Evolutionary conservation across 1,284 basidiomycete genomes (phyloP).

Genomic region (Filobasidium uniguttulatum): DNA sequence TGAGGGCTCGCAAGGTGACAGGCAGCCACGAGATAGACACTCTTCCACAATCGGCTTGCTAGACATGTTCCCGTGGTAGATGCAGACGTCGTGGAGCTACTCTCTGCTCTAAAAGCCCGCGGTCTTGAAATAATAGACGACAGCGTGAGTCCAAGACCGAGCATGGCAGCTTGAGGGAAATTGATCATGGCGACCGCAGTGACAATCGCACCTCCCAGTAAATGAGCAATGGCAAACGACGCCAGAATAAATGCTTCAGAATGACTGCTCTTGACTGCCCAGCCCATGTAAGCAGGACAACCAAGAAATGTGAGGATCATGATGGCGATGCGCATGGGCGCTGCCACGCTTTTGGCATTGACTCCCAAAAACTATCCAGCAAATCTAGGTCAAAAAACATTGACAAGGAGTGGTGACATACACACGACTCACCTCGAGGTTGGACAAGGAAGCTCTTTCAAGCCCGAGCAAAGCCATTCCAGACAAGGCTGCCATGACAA

Average conservation of each 20-base stretch:
- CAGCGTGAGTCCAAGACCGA: conserved; percentile 50
- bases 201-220: conserved; percentile 51
- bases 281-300: background rate
- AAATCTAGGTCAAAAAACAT: too few species aligned
- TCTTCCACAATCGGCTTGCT: background rate
- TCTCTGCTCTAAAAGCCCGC: background rate
- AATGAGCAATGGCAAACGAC: background rate
- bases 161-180: conserved; percentile 63
- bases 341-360: too few species aligned
- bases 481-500: too few species aligned
- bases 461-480: too few species aligned
- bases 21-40: background rate
- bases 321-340: too few species aligned
- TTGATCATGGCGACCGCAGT: conserved; percentile 76
- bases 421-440: too few species aligned
- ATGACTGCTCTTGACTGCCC: background rate
- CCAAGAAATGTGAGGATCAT: background rate
- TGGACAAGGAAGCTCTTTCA: too few species aligned
- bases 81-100: background rate
- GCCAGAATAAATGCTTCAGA: background rate
- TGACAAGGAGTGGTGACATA: too few species aligned
- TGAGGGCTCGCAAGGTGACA: conserved; percentile 21
- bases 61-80: background rate
- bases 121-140: conserved; percentile 27
- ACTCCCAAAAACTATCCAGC: too few species aligned